These are phyloP conservation scores for Brassica hybrid DNA, from an alignment of 441 rosid species.

Conservation along the genomic window DNA sequence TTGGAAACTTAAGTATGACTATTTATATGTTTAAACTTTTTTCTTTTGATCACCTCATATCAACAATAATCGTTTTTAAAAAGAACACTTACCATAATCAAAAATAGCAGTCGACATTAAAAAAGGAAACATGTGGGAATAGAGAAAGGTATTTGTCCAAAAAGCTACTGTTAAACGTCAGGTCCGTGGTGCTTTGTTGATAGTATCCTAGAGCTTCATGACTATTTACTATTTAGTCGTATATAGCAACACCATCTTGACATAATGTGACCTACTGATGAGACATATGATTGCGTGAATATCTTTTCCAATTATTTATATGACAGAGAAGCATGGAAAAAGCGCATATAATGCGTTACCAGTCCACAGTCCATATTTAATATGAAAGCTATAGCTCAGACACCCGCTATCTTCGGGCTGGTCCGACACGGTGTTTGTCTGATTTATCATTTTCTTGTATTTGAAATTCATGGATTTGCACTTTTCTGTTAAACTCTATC, in stretches of 20 bases:
- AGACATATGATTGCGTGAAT: slow-evolving; percentile 35
- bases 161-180: neutral
- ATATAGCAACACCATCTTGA: slow-evolving; percentile 16
- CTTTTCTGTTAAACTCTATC: slow-evolving; percentile 21
- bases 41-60: slow-evolving; percentile 11
- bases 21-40: too few relatives aligned
- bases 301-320: slow-evolving; percentile 1
- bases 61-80: neutral
- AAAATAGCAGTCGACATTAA: neutral
- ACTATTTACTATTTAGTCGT: slow-evolving; percentile 1
- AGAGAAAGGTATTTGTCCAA: slow-evolving; percentile 13
- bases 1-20: too few relatives aligned
- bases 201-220: neutral
- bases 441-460: slow-evolving; percentile 24
- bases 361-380: slow-evolving; percentile 30
- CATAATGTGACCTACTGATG: slow-evolving; percentile 36
- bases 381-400: slow-evolving; percentile 37
- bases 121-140: slow-evolving; percentile 17
- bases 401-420: slow-evolving; percentile 33
- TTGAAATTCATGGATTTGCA: slow-evolving; percentile 14
- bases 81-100: neutral
- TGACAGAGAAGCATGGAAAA: slow-evolving; percentile 10
- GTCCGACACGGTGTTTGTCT: slow-evolving; percentile 38
- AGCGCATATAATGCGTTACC: slow-evolving; percentile 14
- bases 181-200: slow-evolving; percentile 10